Base-by-base conservation (phyloP, 768 basidiomycete genomes). In the Phanerochaete carnosa region DNA sequence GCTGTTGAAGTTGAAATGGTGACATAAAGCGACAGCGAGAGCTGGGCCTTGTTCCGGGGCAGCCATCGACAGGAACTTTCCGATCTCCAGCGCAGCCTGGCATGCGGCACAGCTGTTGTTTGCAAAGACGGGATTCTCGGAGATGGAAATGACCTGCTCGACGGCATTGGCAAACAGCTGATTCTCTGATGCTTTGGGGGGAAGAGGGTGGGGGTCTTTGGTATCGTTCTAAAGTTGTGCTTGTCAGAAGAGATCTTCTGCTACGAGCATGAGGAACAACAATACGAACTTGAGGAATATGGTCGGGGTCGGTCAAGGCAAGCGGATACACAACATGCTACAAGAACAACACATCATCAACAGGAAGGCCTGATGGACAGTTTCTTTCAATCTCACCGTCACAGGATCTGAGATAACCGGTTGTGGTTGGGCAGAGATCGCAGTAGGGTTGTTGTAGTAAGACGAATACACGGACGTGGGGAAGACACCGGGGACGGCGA, bases 361-460 rank as follows among this genome's bases (percentile, higher is more conserved):
- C 52, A 47, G 45, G 13, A 45, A 30, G 12, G n/a, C n/a, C 62
- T 58, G 55, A 19, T 33, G 13, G 35, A n/a, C 22, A 9, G 52
- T 54, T 35, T 7, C 8, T 7, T 19, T 23, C 32, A 39, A 49
- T 51, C 70, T 58, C 63, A 89, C 89, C 28, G 80, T 80, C 32
- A 90, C 81, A 9, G 88, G 86, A 68, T 92, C 89, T 15, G 88
- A 83, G 37, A 92, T 80, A 60, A 90, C 79, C n/a, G 89, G 90
- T 72, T 92, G 90, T 3, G 84, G 84, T 68, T 92, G 90, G 0
- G 79, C 83, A 13, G 82, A 81, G 1, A 90, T 91, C 32, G 83
- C 86, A 1, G 88, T 90, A 32, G 90, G 88, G 63, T 80, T 73
- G 70, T 90, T 90, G 74, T 85, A 89, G 70, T 90, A 92, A 55